Percentiles rank a stretch among this genome's conserved stretches.
These are phyloP conservation scores for Echium plantagineum DNA, from an alignment of 257 asterid species.

Conservation along the genomic window DNA sequence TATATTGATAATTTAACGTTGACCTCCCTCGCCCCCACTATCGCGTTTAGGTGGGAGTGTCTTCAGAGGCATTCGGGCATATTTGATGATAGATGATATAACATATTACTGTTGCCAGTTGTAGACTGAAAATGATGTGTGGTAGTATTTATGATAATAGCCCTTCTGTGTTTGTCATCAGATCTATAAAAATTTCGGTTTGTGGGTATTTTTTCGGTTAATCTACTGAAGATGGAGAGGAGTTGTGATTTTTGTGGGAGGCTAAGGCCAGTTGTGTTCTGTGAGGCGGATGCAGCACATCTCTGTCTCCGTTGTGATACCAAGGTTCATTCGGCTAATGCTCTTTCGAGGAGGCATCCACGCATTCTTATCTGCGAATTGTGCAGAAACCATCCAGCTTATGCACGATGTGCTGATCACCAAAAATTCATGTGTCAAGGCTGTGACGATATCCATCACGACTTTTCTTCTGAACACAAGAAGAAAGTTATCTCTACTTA, in stretches of 20 bases:
- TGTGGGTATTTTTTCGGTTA: background rate
- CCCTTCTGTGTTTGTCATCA: background rate
- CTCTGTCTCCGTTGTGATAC: conserved; percentile 84
- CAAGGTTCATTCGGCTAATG: conserved; percentile 81
- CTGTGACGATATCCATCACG: conserved; percentile 42
- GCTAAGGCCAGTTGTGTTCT: conserved; percentile 58
- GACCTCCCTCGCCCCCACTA: no score
- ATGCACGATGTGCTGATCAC: conserved; percentile 43
- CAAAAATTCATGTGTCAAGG: conserved; percentile 53
- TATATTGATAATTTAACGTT: background rate
- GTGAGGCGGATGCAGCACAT: conserved; percentile 75
- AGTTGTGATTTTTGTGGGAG: conserved; percentile 62
- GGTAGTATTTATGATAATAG: background rate
- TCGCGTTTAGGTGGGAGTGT: no score
- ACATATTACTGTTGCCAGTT: background rate
- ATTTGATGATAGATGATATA: background rate
- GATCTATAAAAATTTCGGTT: conserved; percentile 14
- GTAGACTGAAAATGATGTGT: background rate
- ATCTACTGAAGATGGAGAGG: conserved; percentile 36
- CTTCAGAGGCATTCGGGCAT: no score
- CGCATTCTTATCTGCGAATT: conserved; percentile 62
- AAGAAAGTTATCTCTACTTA: conserved; percentile 34
- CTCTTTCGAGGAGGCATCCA: conserved; percentile 63
- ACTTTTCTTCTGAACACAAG: conserved; percentile 34
- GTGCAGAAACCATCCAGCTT: conserved; percentile 38